These are phyloP conservation scores for Wickerhamomyces subpelliculosus DNA, from an alignment of 805 yeast species.

Conservation along the genomic window DNA sequence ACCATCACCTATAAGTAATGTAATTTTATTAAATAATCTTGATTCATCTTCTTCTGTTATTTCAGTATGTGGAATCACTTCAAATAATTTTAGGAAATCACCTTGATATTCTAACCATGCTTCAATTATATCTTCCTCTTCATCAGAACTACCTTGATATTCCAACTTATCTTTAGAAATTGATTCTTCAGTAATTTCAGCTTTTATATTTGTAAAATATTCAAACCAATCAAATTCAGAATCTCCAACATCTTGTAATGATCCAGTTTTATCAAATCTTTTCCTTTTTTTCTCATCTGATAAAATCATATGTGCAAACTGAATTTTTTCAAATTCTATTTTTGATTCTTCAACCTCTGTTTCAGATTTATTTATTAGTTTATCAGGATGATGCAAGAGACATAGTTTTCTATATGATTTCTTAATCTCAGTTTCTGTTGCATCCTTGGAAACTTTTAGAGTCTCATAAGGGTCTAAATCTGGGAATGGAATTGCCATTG, in stretches of 20 bases:
- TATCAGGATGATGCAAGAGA: conserved; percentile 67
- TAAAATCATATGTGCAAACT: conserved; percentile 67
- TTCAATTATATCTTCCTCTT: conserved; percentile 52
- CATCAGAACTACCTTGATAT: conserved; percentile 61
- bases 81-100: conserved; percentile 63
- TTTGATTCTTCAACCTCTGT: conserved; percentile 29
- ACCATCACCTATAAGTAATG: conserved; percentile 33
- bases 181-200: conserved; percentile 50
- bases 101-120: conserved; percentile 56
- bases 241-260: conserved; percentile 37
- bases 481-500: conserved; percentile 34
- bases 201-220: conserved; percentile 40
- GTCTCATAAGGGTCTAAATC: conserved; percentile 58
- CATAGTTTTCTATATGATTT: conserved; percentile 62
- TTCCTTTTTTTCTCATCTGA: conserved; percentile 49
- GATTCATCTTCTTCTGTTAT: conserved; percentile 51
- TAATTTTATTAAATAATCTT: conserved; percentile 49
- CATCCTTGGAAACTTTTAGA: conserved; percentile 33
- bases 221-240: conserved; percentile 51
- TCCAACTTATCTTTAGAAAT: conserved; percentile 61
- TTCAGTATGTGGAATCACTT: conserved; percentile 72
- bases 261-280: conserved; percentile 67
- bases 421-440: conserved; percentile 51
- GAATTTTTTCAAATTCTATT: conserved; percentile 55
- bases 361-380: conserved; percentile 32